Evolutionary conservation across 2,329 filamentous ascomycete genomes (phyloP).

Genomic region (Leptographium galeiforme): DNA sequence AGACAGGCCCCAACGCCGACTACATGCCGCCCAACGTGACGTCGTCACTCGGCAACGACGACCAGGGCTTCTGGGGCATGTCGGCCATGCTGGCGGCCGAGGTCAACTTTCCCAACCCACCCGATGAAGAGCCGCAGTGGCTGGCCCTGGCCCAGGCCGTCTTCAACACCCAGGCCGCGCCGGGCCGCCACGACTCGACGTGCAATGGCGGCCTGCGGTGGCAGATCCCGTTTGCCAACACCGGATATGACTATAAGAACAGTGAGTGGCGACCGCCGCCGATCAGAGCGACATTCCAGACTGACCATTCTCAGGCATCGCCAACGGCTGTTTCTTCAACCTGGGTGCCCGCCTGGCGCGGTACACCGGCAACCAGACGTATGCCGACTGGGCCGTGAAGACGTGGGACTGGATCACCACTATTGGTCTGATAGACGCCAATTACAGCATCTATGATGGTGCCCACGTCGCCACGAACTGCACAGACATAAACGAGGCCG

Average conservation of each 20-base stretch:
- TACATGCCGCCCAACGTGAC: conserved; percentile 36
- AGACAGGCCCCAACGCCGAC: conserved; percentile 31
- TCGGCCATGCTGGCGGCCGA: conserved; percentile 44
- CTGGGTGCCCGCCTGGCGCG: conserved; percentile 44
- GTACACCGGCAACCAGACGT: conserved; percentile 45
- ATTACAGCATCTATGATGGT: conserved; percentile 48
- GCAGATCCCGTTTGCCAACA: conserved; percentile 52
- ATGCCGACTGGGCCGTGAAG: conserved; percentile 39
- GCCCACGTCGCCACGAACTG: conserved; percentile 37
- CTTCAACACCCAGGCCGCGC: conserved; percentile 34
- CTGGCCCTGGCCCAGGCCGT: conserved; percentile 43
- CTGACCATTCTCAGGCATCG: conserved; percentile 16
- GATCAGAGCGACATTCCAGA: too few species aligned
- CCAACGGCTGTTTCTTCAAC: conserved; percentile 37
- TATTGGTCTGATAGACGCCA: conserved; percentile 36
- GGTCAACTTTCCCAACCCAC: conserved; percentile 32
- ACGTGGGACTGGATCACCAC: conserved; percentile 42
- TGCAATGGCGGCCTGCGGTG: conserved; percentile 53
- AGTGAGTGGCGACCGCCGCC: conserved; percentile 9
- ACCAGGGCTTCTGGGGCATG: conserved; percentile 47
- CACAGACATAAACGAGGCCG: conserved; percentile 33
- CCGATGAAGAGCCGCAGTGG: conserved; percentile 29
- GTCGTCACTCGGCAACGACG: conserved; percentile 38
- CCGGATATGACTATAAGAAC: conserved; percentile 53
- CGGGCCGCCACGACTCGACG: conserved; percentile 35